Evolutionary conservation across 2,329 filamentous ascomycete species (phyloP).

Genomic region (Paecilomyces variotii): DNA sequence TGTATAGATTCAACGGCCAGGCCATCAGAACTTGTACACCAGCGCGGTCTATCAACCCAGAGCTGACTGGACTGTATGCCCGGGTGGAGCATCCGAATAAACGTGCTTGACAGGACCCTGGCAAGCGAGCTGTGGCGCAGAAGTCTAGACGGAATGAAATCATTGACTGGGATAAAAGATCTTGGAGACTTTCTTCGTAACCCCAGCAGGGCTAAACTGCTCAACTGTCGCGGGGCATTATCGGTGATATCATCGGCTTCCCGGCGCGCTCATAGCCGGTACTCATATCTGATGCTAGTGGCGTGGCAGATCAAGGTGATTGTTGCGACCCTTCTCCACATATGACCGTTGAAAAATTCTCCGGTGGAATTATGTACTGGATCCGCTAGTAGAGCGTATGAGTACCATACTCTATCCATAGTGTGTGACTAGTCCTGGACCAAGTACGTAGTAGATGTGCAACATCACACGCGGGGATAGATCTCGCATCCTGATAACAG

Average conservation of each 20-base stretch:
- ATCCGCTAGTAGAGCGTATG: background rate
- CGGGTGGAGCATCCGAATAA: background rate
- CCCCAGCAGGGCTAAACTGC: background rate
- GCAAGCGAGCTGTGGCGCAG: background rate
- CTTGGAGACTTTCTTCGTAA: background rate
- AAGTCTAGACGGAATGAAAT: background rate
- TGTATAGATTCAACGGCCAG: background rate
- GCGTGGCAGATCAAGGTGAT: background rate
- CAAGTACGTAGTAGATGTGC: too few relatives aligned
- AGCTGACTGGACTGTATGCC: background rate
- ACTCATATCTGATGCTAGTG: background rate
- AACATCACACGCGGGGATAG: too few relatives aligned
- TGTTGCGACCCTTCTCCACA: background rate
- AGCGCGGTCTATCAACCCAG: background rate
- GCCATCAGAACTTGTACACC: too few relatives aligned
- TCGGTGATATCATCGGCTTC: background rate
- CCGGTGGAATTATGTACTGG: background rate
- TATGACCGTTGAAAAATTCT: background rate
- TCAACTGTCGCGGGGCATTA: background rate
- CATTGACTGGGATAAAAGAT: background rate
- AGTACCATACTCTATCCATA: too few relatives aligned
- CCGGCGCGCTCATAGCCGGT: background rate
- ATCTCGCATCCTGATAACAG: too few relatives aligned
- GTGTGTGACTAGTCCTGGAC: too few relatives aligned
- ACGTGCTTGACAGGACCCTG: background rate